Evolutionary conservation across 106 monocot species (phyloP).

Genomic region (Dendrobium officinale): DNA sequence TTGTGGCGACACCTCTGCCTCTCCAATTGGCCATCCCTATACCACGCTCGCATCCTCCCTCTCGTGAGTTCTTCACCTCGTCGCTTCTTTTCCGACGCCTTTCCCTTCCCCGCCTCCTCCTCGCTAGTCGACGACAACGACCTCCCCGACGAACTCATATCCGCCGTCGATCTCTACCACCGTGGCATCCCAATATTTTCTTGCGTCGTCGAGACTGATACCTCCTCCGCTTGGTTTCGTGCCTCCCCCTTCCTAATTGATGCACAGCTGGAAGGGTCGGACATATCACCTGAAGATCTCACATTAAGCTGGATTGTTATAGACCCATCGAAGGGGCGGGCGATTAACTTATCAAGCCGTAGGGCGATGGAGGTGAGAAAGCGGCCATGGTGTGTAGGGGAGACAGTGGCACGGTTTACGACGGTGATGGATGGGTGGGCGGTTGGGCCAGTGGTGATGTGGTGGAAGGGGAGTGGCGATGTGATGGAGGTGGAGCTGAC

Average conservation of each 20-base stretch:
- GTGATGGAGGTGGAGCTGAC: constrained; percentile 53
- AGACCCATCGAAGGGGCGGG: constrained; percentile 29
- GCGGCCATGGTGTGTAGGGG: constrained; percentile 57
- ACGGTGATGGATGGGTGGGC: constrained; percentile 27
- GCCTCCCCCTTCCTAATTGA: constrained; percentile 64
- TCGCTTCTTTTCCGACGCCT: constrained; percentile 45
- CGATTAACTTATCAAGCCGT: constrained; percentile 62
- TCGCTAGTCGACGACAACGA: neutral
- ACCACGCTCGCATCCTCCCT: constrained; percentile 16
- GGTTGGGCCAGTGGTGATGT: constrained; percentile 32
- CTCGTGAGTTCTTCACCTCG: constrained; percentile 12
- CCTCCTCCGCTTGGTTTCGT: constrained; percentile 48
- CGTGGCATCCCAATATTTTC: constrained; percentile 42
- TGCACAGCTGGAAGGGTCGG: neutral
- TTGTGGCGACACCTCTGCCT: constrained; percentile 62
- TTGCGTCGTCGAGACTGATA: constrained; percentile 45
- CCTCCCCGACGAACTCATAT: constrained; percentile 31
- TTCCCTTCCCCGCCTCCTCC: constrained; percentile 20
- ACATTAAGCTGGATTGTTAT: constrained; percentile 75
- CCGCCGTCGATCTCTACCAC: constrained; percentile 71
- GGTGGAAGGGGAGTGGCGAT: constrained; percentile 30
- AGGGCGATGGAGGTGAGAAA: constrained; percentile 39
- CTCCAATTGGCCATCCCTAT: constrained; percentile 65
- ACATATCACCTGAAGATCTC: constrained; percentile 21
- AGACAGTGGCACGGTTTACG: constrained; percentile 46